phyloP scores from a whole-genome alignment of 306 rosid species.

The Lagenaria siceraria region DNA sequence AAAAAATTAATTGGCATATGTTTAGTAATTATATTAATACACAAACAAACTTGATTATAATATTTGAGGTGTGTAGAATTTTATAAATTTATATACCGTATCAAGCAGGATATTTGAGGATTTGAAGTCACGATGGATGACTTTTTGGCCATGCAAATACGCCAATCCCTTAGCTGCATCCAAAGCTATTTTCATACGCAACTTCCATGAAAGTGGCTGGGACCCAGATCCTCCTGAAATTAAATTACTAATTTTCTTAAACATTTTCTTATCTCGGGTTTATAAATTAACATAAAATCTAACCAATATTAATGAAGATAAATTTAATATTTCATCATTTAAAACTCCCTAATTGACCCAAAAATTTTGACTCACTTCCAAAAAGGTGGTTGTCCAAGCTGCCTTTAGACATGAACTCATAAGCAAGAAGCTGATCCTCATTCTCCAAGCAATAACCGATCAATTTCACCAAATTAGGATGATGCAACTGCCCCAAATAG shows the following conservation, averaged over 20 bases:
- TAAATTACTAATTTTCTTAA: too few relatives aligned
- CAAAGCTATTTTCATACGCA: constrained; percentile 67
- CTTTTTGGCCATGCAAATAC: constrained; percentile 73
- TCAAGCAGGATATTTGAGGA: constrained; percentile 72
- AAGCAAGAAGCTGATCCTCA: constrained; percentile 72
- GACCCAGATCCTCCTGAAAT: constrained; percentile 60
- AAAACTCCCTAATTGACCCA: too few relatives aligned
- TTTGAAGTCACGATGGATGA: constrained; percentile 80
- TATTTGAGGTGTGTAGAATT: too few relatives aligned
- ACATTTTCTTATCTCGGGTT: too few relatives aligned
- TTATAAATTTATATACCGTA: constrained; percentile 23
- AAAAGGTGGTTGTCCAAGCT: constrained; percentile 93
- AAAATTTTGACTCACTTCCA: constrained; percentile 68
- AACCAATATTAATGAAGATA: too few relatives aligned
- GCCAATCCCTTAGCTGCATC: constrained; percentile 89
- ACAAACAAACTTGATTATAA: too few relatives aligned
- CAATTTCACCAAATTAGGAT: constrained; percentile 80
- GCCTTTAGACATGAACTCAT: constrained; percentile 66
- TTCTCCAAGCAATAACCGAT: constrained; percentile 87
- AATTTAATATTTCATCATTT: too few relatives aligned
- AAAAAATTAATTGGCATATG: too few relatives aligned
- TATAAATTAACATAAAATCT: too few relatives aligned
- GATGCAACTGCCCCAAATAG: constrained; percentile 77
- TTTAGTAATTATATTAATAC: too few relatives aligned
- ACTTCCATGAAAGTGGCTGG: constrained; percentile 78